A percentile compares a stretch with the other conserved stretches of the same genome.
phyloP scores from a whole-genome alignment of 2,329 filamentous ascomycete genomes.

The Fusarium annulatum region DNA sequence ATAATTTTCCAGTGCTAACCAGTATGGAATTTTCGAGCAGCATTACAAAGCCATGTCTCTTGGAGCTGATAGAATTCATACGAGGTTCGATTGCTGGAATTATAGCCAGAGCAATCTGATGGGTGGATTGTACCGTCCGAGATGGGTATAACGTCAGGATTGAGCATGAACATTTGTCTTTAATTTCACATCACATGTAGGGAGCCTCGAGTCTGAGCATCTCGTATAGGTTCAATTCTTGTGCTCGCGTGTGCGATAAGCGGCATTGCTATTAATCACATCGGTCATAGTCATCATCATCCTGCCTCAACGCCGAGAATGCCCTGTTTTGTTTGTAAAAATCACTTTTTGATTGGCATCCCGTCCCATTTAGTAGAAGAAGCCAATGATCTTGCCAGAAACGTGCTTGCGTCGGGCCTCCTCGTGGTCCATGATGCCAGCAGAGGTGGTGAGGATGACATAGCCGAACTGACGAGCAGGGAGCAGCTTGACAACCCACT shows the following conservation, averaged over 20 bases:
- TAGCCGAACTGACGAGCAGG: constrained; percentile 99
- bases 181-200: constrained; percentile 9
- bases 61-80: neutral
- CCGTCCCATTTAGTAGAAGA: constrained; percentile 85
- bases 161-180: neutral
- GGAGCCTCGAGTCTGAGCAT: constrained; percentile 40
- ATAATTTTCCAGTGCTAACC: neutral
- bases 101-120: neutral
- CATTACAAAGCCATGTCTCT: neutral
- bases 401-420: constrained; percentile 99
- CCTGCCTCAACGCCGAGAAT: constrained; percentile 53
- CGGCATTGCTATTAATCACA: constrained; percentile 48
- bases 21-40: neutral
- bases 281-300: constrained; percentile 52
- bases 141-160: no score
- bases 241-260: constrained; percentile 49
- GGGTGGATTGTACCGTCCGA: neutral
- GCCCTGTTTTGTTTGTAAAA: constrained; percentile 39
- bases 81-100: neutral
- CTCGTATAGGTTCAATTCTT: constrained; percentile 51
- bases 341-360: constrained; percentile 47
- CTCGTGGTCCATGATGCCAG: constrained; percentile 99
- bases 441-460: constrained; percentile 98
- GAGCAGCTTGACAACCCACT: constrained; percentile 99
- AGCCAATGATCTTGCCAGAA: constrained; percentile 98